Conservation (phyloP, 2,329 filamentous ascomycete species). For the Aspergillus novoparasiticus region DNA sequence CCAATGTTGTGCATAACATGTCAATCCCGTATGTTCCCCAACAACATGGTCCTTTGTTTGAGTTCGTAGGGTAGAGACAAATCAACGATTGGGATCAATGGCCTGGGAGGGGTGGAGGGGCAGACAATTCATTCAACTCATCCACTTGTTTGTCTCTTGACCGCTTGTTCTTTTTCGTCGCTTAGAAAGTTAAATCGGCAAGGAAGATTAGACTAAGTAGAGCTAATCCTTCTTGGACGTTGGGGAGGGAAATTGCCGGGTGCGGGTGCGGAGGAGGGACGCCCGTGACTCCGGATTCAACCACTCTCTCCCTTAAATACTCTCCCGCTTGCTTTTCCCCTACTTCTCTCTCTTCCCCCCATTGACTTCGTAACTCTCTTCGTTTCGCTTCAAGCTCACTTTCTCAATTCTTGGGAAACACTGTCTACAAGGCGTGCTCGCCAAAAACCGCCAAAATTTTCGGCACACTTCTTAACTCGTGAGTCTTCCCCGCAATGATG, state of each 20-base stretch:
- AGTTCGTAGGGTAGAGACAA: background rate
- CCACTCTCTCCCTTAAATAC: slow-evolving; percentile 10
- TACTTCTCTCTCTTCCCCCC: slow-evolving; percentile 5
- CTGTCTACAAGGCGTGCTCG: slow-evolving; percentile 62
- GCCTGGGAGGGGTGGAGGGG: background rate
- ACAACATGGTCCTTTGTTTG: background rate
- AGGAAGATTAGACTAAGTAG: background rate
- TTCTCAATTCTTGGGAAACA: slow-evolving; percentile 48
- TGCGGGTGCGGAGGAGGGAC: slow-evolving; percentile 14
- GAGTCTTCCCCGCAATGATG: slow-evolving; percentile 45
- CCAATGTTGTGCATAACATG: background rate
- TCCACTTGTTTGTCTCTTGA: background rate
- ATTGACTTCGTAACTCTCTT: slow-evolving; percentile 20
- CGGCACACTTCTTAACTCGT: slow-evolving; percentile 98
- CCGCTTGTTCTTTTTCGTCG: slow-evolving; percentile 4
- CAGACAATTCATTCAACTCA: background rate
- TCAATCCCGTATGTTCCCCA: background rate
- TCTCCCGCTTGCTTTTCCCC: slow-evolving; percentile 1
- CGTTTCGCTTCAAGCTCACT: slow-evolving; percentile 26
- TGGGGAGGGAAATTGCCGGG: slow-evolving; percentile 4
- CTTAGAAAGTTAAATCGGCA: background rate
- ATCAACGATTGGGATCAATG: background rate
- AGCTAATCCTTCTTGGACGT: background rate
- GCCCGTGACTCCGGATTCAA: slow-evolving; percentile 12
- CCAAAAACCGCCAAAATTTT: slow-evolving; percentile 83